Evolutionary conservation across 805 yeast genomes (phyloP), one percentile per base, ranked within the genome.

Genomic region (Kluyveromyces aestuarii): DNA sequence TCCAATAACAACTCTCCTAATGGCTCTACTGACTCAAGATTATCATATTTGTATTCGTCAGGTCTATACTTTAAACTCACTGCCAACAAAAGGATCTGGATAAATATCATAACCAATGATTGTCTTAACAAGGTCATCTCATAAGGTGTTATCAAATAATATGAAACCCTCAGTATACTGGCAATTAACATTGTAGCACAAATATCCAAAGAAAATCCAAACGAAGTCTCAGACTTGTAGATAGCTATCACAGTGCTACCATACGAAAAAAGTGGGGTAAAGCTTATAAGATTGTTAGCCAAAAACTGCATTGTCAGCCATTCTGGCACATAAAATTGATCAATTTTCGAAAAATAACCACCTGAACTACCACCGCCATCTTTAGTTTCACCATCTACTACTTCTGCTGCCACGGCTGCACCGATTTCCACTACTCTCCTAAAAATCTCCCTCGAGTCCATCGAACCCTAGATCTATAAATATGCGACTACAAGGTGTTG

Each of bases 171-270:
- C 42, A 88, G 67, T 6, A 81, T 77, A 40, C 88, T 77, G 1
- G 96, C 82, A 53, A 87, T 72, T 52, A 89, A 63, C 96, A 90
- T 88, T 7, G 96, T 87, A 7, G 88, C 90, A 67, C 96, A 90
- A 10, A 90, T 86, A 66, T 90, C 97, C n/a, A 88, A 72, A 6
- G 95, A 84, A 60, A 89, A 88, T 19, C 96, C 97, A 19, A 77
- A 72, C 1, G 91, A 77, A 0, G 89, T 75, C 60, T 81, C 71
- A 35, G 77, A 75, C 43, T 74, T 70, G 57, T 80, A 75, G 13
- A 89, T 88, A 53, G 84, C 73, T 43, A 79, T 71, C 36, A 89
- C 77, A 1, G 96, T 88, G 14, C 93, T 78, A 2, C 96, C 95
- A 61, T 90, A 89, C 7, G 96, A 86, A 52, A 90, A 75, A 41